Evolutionary conservation across 164 flowering plant species (phyloP).

Genomic region (grape (Vitis vinifera)): ASM3070453v1 NC_081817.1:3734501-3735000

Average conservation of each 20-base stretch:
- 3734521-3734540: background rate
- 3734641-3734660: background rate
- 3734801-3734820: background rate
- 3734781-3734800: background rate
- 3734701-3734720: slow-evolving; percentile 60
- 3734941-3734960: too few relatives aligned
- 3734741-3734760: slow-evolving; percentile 98
- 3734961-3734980: too few relatives aligned
- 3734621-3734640: background rate
- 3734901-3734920: too few relatives aligned
- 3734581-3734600: background rate
- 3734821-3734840: too few relatives aligned
- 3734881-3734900: too few relatives aligned
- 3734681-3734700: background rate
- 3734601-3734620: background rate
- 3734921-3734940: too few relatives aligned
- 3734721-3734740: slow-evolving; percentile 88
- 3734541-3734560: background rate
- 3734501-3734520: background rate
- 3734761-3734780: slow-evolving; percentile 74
- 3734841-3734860: too few relatives aligned
- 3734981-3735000: too few relatives aligned
- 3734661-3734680: background rate
- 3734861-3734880: too few relatives aligned
- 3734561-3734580: background rate